Percentiles rank a stretch among this genome's conserved stretches.
Evolutionary conservation across 306 rosid genomes (phyloP).

Genomic region (Sphenostylis stenocarpa): DNA sequence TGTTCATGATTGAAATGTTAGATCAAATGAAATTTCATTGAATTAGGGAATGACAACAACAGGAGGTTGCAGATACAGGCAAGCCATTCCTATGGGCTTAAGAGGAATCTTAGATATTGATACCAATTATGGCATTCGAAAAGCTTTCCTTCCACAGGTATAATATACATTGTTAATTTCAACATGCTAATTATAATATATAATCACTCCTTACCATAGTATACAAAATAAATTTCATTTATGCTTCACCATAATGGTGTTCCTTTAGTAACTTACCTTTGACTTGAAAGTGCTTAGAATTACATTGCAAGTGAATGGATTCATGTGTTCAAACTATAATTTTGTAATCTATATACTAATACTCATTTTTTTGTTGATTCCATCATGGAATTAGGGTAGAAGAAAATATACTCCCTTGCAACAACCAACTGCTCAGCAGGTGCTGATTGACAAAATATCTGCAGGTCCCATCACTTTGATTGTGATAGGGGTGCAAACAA

Average conservation of each 20-base stretch:
- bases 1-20: constrained; percentile 17
- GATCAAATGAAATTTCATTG: neutral
- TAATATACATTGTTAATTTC: neutral
- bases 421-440: constrained; percentile 82
- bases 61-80: constrained; percentile 89
- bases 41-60: constrained; percentile 72
- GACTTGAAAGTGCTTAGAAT: neutral
- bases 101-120: constrained; percentile 75
- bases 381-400: constrained; percentile 62
- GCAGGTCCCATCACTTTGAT: constrained; percentile 72
- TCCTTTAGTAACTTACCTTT: neutral
- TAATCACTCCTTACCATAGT: neutral
- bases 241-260: neutral
- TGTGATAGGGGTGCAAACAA: constrained; percentile 78
- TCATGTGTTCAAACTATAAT: neutral
- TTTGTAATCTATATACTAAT: constrained; percentile 14
- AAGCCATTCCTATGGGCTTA: constrained; percentile 71
- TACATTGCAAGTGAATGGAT: constrained; percentile 12
- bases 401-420: constrained; percentile 70
- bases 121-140: constrained; percentile 71
- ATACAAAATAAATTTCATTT: neutral
- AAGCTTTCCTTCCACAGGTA: constrained; percentile 95
- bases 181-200: neutral
- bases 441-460: constrained; percentile 81
- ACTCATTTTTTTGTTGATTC: constrained; percentile 30